Conservation (phyloP, 2,329 filamentous ascomycete genomes). For the Exophiala spinifera region DNA sequence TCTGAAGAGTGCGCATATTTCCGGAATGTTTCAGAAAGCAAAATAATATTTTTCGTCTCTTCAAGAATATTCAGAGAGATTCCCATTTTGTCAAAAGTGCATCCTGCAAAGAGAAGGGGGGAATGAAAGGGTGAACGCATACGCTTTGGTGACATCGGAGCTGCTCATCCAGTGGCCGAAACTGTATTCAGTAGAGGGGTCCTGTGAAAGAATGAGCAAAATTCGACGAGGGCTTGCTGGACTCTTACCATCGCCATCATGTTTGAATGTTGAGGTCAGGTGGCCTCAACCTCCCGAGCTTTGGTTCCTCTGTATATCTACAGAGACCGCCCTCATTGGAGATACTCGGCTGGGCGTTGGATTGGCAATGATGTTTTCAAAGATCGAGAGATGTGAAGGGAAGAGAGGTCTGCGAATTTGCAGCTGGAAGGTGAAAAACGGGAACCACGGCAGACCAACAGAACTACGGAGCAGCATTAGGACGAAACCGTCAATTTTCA, state of each 20-base stretch:
- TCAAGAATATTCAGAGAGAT: slow-evolving; percentile 98
- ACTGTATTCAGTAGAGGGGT: slow-evolving; percentile 35
- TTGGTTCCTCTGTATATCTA: no score
- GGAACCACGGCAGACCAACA: neutral
- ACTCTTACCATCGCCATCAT: no score
- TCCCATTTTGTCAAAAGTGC: slow-evolving; percentile 90
- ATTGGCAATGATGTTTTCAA: no score
- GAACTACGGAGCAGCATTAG: neutral
- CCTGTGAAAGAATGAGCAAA: slow-evolving; percentile 9
- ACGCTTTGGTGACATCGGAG: slow-evolving; percentile 87
- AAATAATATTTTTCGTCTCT: slow-evolving; percentile 77
- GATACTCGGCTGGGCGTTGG: no score
- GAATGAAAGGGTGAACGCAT: slow-evolving; percentile 43
- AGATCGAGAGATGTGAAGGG: no score
- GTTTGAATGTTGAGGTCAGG: no score
- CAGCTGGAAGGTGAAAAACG: neutral
- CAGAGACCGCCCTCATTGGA: no score
- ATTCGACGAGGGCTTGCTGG: neutral
- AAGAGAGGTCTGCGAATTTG: neutral
- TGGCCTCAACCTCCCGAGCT: no score
- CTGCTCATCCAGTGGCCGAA: slow-evolving; percentile 82
- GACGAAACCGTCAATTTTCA: no score
- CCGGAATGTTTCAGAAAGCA: slow-evolving; percentile 59
- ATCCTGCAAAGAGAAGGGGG: slow-evolving; percentile 62
- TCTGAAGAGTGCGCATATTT: neutral